Base-by-base conservation (phyloP, 1,139 yeast genomes). In the Lodderomyces orthopsilosis region DNA sequence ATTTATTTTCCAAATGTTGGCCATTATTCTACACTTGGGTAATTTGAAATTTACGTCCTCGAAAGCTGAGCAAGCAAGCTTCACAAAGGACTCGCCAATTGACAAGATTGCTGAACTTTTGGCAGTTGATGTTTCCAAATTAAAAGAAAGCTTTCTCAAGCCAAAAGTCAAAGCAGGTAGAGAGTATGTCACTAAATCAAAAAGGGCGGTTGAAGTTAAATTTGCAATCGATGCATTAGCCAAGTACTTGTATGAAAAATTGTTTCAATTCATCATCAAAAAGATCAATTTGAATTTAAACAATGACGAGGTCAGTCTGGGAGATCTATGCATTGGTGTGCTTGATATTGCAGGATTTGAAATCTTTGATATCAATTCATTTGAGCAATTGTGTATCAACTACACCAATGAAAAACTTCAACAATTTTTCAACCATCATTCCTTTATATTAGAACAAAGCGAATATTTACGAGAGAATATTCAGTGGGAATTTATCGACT, bases 341-440 rank as follows among this genome's bases (percentile, higher is more conserved):
- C 70, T 93, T 47, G 99, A 93, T 70, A 94, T 93, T 56, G 98
- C 98, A 0, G 99, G 98, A 6, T 94, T 93, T 65, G 99, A 94
- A 66, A 93, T 93, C 46, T 94, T 94, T 60, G 83, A 88, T 46
- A 77, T 78, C 47, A 94, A 94, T 59, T 88, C 96, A 1, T 93
- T 94, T 61, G 99, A 94, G 62, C 99, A 94, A 64, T 75, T 94
- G 37, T 93, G 98, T 65, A 94, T 94, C 59, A 94, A 94, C 58
- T 93, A 88, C 61, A 93, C 98, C 40, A 94, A 94, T 63, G 99
- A 94, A 64, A 90, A 88, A 59, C 72, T 94, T 38, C 98, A 94
- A 63, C 98, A 94, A 62, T 93, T 90, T 58, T 94, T 94, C 75
- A 94, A 94, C 59, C 98, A 94, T 62, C 98, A 93, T 63, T 91